Evolutionary conservation across 345 rosid genomes (phyloP), one percentile per base, ranked within the genome.

Genomic region (Hibiscus syriacus): DNA sequence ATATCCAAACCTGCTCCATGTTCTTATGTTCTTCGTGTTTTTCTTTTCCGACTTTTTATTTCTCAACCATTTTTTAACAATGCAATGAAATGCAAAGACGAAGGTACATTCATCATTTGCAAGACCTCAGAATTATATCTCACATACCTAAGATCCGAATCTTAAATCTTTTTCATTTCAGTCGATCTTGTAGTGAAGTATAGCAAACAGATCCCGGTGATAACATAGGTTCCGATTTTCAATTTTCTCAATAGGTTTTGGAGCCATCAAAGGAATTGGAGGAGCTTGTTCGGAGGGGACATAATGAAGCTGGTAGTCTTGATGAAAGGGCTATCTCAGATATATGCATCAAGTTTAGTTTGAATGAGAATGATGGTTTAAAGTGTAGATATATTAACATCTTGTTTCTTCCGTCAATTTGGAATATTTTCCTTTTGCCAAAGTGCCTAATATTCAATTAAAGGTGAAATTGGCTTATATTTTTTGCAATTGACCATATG

Each of bases 241-340:
- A n/a, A 23, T 55, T 12, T 13, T 43, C 29, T 22, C 14, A 10
- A 23, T 66, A 90, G 98, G 80, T 81, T 50, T 66, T 93, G 86
- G 76, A 76, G 69, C 88, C 98, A 70, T 93, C 96, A 0, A 67
- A 73, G 72, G 88, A 88, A 73, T 87, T 90, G 0, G 72, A 86
- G 71, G 71, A 81, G 25, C 77, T 87, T 38, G 20, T 82, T 55
- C 6, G 67, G 39, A 1, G 20, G 4, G 72, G 75, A 57, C 73
- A 69, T 23, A 81, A n/a, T n/a, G n/a, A 70, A 34, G 71, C 71
- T 39, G 83, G 82, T 65, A 91, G 86, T 41, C 86, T 87, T 1
- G 77, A 72, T 43, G 73, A 87, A 71, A 26, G 46, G 14, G 77
- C 34, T 9, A 76, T 93, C 38, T 52, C 80, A 32, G 73, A 79